Conservation (phyloP, 140 eudicot species). For the Senecio squalidus region DNA sequence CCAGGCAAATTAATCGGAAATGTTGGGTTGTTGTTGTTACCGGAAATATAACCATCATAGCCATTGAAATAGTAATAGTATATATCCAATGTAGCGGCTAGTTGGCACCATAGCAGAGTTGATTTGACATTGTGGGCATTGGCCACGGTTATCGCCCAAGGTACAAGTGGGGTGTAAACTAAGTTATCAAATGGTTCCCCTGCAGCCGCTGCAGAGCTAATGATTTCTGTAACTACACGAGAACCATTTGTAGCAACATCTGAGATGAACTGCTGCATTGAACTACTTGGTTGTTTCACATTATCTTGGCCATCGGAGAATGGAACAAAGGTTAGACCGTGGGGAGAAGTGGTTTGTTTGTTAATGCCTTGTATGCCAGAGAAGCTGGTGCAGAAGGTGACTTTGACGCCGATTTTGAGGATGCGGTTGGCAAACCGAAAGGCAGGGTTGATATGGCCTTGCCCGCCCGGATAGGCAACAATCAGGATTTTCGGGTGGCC, state of each 20-base stretch:
- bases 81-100: neutral
- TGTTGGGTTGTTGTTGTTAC: neutral
- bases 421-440: neutral
- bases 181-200: slow-evolving; percentile 2
- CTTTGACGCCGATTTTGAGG: neutral
- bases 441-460: slow-evolving; percentile 7
- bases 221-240: neutral
- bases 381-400: slow-evolving; percentile 5
- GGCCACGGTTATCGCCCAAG: slow-evolving; percentile 8
- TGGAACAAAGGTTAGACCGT: slow-evolving; percentile 4
- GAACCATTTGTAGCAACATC: slow-evolving; percentile 3
- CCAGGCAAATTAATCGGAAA: slow-evolving; percentile 3
- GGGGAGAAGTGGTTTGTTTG: slow-evolving; percentile 1
- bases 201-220: neutral
- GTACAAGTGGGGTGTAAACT: slow-evolving; percentile 1
- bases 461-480: neutral
- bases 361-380: neutral
- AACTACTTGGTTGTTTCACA: neutral
- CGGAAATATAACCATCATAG: neutral
- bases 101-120: slow-evolving; percentile 12
- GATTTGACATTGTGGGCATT: neutral
- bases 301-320: slow-evolving; percentile 10
- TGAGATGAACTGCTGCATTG: neutral
- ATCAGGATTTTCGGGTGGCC: neutral
- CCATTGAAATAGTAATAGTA: slow-evolving; percentile 10